phyloP scores from a whole-genome alignment of 2,329 filamentous ascomycete genomes.

The Balansia obtecta region DNA sequence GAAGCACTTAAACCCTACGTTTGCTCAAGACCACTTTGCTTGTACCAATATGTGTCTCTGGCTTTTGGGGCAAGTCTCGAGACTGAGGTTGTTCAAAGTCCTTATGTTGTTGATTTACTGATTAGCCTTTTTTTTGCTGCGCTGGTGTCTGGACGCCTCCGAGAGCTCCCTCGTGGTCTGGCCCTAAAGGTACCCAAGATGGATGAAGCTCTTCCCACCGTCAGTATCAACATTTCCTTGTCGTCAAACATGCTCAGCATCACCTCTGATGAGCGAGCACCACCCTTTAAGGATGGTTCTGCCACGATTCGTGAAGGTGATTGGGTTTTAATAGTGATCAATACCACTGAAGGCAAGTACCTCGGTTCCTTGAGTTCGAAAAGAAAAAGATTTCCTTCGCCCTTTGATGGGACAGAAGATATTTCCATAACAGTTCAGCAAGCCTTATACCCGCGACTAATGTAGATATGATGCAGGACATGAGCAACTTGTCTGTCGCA shows the following conservation, averaged over 20 bases:
- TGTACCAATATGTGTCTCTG: slow-evolving; percentile 81
- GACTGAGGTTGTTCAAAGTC: slow-evolving; percentile 67
- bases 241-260: not conserved
- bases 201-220: not conserved
- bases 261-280: not conserved
- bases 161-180: slow-evolving; percentile 32
- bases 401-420: too few relatives aligned
- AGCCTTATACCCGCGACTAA: too few relatives aligned
- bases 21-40: slow-evolving; percentile 60
- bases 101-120: slow-evolving; percentile 73
- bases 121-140: slow-evolving; percentile 68
- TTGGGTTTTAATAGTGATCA: slow-evolving; percentile 1
- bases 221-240: not conserved
- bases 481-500: not conserved
- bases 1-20: slow-evolving; percentile 68
- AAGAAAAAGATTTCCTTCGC: too few relatives aligned
- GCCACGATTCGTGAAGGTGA: not conserved
- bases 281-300: not conserved
- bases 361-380: not conserved
- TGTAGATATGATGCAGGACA: not conserved
- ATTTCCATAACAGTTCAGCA: too few relatives aligned
- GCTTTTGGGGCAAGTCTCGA: slow-evolving; percentile 79
- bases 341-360: not conserved
- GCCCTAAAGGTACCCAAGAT: slow-evolving; percentile 20
- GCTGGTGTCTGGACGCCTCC: slow-evolving; percentile 26